These are phyloP conservation scores for Noccaea bulbosa DNA, from an alignment of 345 rosid genomes.

Conservation along the genomic window DNA sequence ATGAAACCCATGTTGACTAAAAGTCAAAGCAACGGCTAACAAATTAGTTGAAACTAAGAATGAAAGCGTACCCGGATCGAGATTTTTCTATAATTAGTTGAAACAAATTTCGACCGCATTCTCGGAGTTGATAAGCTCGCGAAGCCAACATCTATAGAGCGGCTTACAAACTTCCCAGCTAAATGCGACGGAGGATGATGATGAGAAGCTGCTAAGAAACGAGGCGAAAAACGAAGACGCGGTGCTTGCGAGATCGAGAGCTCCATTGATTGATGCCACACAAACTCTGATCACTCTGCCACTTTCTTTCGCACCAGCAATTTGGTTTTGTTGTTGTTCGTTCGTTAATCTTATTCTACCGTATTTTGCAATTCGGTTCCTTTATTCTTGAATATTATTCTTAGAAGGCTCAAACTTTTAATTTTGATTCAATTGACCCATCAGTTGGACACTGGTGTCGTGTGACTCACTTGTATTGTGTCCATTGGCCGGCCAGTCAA, in stretches of 20 bases:
- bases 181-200: constrained; percentile 35
- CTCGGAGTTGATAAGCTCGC: constrained; percentile 40
- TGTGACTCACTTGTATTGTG: too few relatives aligned
- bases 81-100: constrained; percentile 34
- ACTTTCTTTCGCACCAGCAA: constrained; percentile 2
- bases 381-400: background rate
- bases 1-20: background rate
- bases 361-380: constrained; percentile 21
- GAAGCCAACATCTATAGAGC: constrained; percentile 16
- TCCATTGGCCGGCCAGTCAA: constrained; percentile 3
- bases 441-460: background rate
- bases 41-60: background rate
- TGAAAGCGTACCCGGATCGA: constrained; percentile 39
- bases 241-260: constrained; percentile 44
- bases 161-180: constrained; percentile 23
- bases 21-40: constrained; percentile 27
- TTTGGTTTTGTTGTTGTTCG: background rate
- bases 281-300: constrained; percentile 42
- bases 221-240: constrained; percentile 35
- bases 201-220: constrained; percentile 32
- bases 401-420: constrained; percentile 16
- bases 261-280: constrained; percentile 46
- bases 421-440: background rate
- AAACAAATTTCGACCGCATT: constrained; percentile 43
- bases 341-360: background rate